phyloP scores from a whole-genome alignment of 441 rosid species.

The Pelargonium exstipulatum region DNA sequence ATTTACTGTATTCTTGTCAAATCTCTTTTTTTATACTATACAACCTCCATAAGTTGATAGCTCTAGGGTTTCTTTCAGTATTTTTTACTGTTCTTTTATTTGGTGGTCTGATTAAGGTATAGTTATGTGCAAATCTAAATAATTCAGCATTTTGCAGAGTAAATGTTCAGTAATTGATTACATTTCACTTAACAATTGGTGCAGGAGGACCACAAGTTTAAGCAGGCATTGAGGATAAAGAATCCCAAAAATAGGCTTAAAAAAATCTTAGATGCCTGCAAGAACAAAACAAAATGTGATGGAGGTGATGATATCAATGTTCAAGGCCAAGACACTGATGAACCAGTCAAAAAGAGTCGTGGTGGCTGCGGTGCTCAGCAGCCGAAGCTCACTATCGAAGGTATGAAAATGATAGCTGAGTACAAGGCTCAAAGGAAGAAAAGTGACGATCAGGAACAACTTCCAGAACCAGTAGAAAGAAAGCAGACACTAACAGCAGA shows the following conservation, averaged over 20 bases:
- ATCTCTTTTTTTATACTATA: background rate
- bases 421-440: slow-evolving; percentile 78
- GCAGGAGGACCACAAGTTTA: slow-evolving; percentile 95
- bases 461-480: slow-evolving; percentile 94
- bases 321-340: slow-evolving; percentile 61
- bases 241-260: slow-evolving; percentile 86
- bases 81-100: background rate
- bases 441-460: slow-evolving; percentile 81
- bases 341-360: slow-evolving; percentile 71
- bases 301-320: slow-evolving; percentile 81
- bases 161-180: background rate
- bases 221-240: slow-evolving; percentile 86
- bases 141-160: no score
- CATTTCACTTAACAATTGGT: slow-evolving; percentile 9
- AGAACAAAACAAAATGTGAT: slow-evolving; percentile 85
- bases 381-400: slow-evolving; percentile 89
- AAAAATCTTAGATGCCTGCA: slow-evolving; percentile 88
- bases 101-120: no score
- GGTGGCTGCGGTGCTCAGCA: slow-evolving; percentile 87
- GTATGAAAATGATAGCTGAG: slow-evolving; percentile 96
- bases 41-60: background rate
- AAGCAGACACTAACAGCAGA: slow-evolving; percentile 96
- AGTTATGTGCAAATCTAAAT: no score
- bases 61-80: background rate
- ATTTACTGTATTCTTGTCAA: background rate